A percentile compares a stretch with the other conserved stretches of the same genome.
Evolutionary conservation across 2,329 filamentous ascomycete genomes (phyloP).

Genomic region (Tolypocladium guangdongense): DNA sequence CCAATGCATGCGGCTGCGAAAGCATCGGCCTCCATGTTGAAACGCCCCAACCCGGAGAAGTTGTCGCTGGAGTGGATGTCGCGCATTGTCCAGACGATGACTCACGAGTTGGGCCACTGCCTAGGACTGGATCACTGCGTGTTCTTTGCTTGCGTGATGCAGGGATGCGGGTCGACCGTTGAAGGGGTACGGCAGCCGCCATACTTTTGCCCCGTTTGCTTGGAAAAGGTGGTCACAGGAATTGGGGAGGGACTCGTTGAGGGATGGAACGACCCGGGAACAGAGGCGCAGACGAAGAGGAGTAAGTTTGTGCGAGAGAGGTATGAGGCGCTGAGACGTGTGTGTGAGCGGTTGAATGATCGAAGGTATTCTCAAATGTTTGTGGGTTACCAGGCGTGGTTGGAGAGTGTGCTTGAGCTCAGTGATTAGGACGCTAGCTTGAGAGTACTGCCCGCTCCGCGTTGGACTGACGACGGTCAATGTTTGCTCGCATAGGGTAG

Average conservation of each 20-base stretch:
- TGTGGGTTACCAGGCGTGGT: neutral
- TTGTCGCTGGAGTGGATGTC: neutral
- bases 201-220: neutral
- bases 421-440: neutral
- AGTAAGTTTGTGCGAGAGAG: neutral
- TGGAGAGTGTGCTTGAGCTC: neutral
- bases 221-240: neutral
- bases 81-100: neutral
- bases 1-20: neutral
- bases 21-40: neutral
- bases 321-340: neutral
- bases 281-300: neutral
- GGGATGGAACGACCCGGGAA: neutral
- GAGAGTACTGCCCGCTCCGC: neutral
- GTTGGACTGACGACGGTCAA: neutral
- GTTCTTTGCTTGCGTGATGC: neutral
- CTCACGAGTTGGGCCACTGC: neutral
- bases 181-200: neutral
- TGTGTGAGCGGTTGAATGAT: neutral
- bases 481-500: neutral
- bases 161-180: neutral
- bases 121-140: neutral
- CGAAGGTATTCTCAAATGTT: neutral
- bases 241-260: neutral
- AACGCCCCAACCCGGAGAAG: neutral